Conservation (phyloP, 495 filamentous ascomycete species). For the Talaromyces liani region DNA sequence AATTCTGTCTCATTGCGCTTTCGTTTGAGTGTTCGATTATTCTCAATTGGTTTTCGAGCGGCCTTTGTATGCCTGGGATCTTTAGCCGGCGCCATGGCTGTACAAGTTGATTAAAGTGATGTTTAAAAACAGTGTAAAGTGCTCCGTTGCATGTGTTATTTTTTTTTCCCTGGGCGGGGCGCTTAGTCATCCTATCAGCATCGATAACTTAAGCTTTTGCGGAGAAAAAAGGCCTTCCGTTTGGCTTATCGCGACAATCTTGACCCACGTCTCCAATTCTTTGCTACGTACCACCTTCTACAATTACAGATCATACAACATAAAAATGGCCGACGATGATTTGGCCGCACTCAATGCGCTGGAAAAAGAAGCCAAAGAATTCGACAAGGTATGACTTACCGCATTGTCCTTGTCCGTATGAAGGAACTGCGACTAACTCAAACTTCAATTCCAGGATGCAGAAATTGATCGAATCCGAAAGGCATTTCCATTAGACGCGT, state of each 20-base stretch:
- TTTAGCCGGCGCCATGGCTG: constrained; percentile 4
- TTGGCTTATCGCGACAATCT: constrained; percentile 1
- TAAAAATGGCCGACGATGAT: constrained; percentile 49
- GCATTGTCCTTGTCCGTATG: no score
- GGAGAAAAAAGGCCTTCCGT: neutral
- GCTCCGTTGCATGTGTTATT: neutral
- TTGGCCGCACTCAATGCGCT: constrained; percentile 77
- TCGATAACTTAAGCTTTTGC: constrained; percentile 1
- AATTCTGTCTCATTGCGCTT: constrained; percentile 48
- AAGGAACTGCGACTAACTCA: neutral
- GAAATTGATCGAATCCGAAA: constrained; percentile 93
- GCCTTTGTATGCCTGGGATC: neutral
- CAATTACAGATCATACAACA: neutral
- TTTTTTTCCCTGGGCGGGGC: constrained; percentile 3
- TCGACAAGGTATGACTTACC: constrained; percentile 64
- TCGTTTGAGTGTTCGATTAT: constrained; percentile 48
- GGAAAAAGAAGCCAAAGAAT: constrained; percentile 83
- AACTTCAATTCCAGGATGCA: constrained; percentile 56
- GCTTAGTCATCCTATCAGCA: constrained; percentile 2
- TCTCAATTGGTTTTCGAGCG: constrained; percentile 8
- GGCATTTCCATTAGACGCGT: constrained; percentile 87
- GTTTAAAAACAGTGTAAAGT: neutral
- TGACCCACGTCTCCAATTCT: neutral
- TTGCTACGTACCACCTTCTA: neutral
- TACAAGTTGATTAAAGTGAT: neutral